Evolutionary conservation across 2,329 filamentous ascomycete genomes (phyloP), one percentile per base, ranked within the genome.

Genomic region (Daldinia sp.): DNA sequence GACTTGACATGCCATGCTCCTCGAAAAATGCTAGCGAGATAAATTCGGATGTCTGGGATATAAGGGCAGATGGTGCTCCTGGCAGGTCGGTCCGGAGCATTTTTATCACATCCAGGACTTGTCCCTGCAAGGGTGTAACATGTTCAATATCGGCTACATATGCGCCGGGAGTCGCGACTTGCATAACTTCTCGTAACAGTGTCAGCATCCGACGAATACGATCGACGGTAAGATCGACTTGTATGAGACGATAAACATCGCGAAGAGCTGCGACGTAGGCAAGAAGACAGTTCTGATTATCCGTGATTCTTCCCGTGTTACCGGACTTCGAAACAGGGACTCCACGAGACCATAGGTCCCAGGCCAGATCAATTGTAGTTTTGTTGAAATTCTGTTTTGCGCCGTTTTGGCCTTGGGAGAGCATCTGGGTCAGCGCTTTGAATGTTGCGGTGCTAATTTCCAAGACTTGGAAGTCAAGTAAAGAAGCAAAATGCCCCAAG

Each of bases 281-380:
- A 33, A 93, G 82, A n/a, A 95, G 87, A 10, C 93, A 94, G 63
- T 90, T 90, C 76, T 97, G 93, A 72, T 96, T 97, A 68, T 92
- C 87, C 2, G 81, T 81, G 0, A 83, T 79, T 56, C 84, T 84
- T 42, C 85, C 81, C 13, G 81, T 75, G 18, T 80, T 75, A 12
- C 79, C 76, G 37, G 81, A 73, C 35, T 81, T 81, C 1, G 83
- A 79, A 2, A 84, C 80, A 0, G 90, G 90, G n/a, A 92, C 84
- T 1, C 88, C 87, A 42, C 87, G 83, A 15, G 87, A 88, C 92
- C 92, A 94, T 4, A 94, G 79, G 33, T 84, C 81, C 92, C 92
- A 94, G 1, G 87, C 88, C 35, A 87, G 80, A 56, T 89, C 84
- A 57, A 92, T 82, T 0, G 89, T 88, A 28, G 78, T 78, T 68